Percentiles rank a stretch among this genome's conserved stretches.
Evolutionary conservation across 1,284 basidiomycete genomes (phyloP).

Genomic region (Ustilago cynodontis): DNA sequence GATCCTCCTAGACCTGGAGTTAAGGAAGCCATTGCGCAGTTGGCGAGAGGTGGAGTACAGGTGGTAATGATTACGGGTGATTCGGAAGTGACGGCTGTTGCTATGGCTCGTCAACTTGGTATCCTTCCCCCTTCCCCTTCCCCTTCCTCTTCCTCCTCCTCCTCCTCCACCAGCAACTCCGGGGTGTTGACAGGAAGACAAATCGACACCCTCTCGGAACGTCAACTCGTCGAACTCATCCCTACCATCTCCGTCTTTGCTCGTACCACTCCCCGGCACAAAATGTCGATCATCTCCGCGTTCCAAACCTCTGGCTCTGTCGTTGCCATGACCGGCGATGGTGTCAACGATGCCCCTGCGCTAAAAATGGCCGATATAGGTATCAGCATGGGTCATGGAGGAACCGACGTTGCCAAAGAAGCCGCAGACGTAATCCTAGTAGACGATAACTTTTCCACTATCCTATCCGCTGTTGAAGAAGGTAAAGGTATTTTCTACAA

Average conservation of each 20-base stretch:
- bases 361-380: slow-evolving; percentile 98
- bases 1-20: slow-evolving; percentile 95
- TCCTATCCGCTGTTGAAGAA: slow-evolving; percentile 93
- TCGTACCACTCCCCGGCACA: slow-evolving; percentile 92
- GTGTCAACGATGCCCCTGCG: slow-evolving; percentile 97
- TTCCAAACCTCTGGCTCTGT: slow-evolving; percentile 88
- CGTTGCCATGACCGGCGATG: slow-evolving; percentile 98
- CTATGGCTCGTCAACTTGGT: slow-evolving; percentile 91
- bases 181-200: slow-evolving; percentile 83
- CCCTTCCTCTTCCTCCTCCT: slow-evolving; percentile 13
- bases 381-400: slow-evolving; percentile 94
- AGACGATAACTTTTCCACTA: slow-evolving; percentile 96
- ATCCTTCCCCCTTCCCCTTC: slow-evolving; percentile 71
- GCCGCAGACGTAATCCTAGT: slow-evolving; percentile 97
- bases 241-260: slow-evolving; percentile 87
- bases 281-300: slow-evolving; percentile 95
- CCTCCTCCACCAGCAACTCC: slow-evolving; percentile 30
- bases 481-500: slow-evolving; percentile 98
- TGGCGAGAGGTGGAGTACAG: slow-evolving; percentile 88
- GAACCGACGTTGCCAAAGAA: slow-evolving; percentile 98
- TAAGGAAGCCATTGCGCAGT: slow-evolving; percentile 82
- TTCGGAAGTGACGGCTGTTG: slow-evolving; percentile 87
- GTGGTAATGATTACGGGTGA: slow-evolving; percentile 99
- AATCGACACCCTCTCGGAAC: slow-evolving; percentile 80
- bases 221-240: slow-evolving; percentile 86